Percentiles rank a stretch among this genome's conserved stretches.
phyloP scores from a whole-genome alignment of 805 yeast species.

The Starmerella bombi region DNA sequence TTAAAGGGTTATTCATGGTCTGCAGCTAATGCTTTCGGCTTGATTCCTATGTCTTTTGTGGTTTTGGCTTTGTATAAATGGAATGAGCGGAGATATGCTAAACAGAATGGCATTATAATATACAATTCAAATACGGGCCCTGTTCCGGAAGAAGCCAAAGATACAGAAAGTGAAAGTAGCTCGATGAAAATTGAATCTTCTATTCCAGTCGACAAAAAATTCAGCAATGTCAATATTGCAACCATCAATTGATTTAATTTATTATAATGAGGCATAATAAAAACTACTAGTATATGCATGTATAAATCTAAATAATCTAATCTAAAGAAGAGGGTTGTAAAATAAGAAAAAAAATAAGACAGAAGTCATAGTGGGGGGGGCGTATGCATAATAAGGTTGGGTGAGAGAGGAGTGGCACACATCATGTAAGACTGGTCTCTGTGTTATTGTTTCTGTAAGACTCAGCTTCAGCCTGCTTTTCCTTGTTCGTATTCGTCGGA shows the following conservation, averaged over 20 bases:
- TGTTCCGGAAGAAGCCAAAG: conserved; percentile 1
- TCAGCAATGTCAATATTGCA: no score
- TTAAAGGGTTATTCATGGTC: conserved; percentile 22
- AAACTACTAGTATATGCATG: no score
- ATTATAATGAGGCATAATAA: no score
- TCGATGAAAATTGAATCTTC: not conserved
- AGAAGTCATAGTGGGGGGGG: no score
- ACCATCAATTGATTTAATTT: no score
- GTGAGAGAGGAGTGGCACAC: no score
- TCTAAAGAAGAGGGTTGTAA: not conserved
- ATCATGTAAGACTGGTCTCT: no score
- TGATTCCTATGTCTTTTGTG: conserved; percentile 19
- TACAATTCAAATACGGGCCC: conserved; percentile 13
- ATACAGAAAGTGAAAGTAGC: not conserved
- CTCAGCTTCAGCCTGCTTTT: not conserved
- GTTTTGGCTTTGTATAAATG: conserved; percentile 15
- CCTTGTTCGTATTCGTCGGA: not conserved
- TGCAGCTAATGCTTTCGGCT: conserved; percentile 17
- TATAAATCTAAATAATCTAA: not conserved
- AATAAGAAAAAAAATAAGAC: not conserved
- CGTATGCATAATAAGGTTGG: no score
- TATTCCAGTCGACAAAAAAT: no score
- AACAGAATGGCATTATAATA: conserved; percentile 15
- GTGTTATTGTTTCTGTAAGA: not conserved
- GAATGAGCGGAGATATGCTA: conserved; percentile 14